Evolutionary conservation across 495 filamentous ascomycete species (phyloP).

Genomic region (Hypomontagnella submonticulosa): DNA sequence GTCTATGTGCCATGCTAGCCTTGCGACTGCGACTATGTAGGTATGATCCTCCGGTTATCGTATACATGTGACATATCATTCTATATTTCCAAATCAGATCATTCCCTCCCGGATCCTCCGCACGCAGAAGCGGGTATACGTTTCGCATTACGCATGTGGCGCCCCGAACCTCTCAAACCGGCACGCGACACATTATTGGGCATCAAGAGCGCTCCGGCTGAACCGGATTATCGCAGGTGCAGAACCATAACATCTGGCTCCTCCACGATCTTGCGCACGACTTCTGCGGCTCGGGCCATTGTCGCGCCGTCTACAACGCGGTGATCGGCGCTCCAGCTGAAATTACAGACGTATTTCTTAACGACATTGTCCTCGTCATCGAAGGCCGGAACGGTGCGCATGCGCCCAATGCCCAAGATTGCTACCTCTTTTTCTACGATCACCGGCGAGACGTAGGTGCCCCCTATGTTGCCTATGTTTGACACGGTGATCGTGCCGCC

Average conservation of each 20-base stretch:
- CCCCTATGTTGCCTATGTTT: conserved; percentile 97
- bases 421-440: conserved; percentile 89
- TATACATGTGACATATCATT: conserved; percentile 38
- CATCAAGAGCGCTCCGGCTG: conserved; percentile 7
- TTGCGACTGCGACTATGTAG: conserved; percentile 17
- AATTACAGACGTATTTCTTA: conserved; percentile 76
- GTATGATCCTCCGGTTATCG: conserved; percentile 14
- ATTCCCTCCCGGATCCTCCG: conserved; percentile 13
- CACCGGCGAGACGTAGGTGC: conserved; percentile 90
- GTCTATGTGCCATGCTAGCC: conserved; percentile 15
- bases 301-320: conserved; percentile 93
- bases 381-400: conserved; percentile 79
- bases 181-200: conserved; percentile 11
- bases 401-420: conserved; percentile 88
- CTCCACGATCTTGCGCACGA: conserved; percentile 80
- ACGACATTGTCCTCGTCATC: conserved; percentile 66
- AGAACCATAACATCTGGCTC: conserved; percentile 85
- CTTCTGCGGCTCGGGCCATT: conserved; percentile 87
- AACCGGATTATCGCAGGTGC: conserved; percentile 56
- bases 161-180: conserved; percentile 3
- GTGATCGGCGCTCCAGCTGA: conserved; percentile 98
- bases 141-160: conserved; percentile 20
- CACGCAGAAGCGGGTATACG: neutral
- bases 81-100: conserved; percentile 17
- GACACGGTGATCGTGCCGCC: conserved; percentile 95